Evolutionary conservation across 2,329 filamentous ascomycete genomes (phyloP).

Genomic region (Sclerotinia trifoliorum): DNA sequence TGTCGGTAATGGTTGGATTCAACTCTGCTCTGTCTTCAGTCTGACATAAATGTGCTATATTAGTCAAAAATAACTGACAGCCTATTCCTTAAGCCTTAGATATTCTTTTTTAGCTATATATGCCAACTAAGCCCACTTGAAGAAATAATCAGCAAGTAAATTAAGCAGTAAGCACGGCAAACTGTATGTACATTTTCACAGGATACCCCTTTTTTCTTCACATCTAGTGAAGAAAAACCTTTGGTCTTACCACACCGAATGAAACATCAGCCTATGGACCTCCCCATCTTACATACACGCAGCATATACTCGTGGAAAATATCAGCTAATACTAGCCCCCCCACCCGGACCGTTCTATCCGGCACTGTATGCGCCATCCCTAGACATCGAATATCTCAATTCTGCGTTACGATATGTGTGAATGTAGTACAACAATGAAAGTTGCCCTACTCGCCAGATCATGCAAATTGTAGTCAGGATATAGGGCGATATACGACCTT

Average conservation of each 20-base stretch:
- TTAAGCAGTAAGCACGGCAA: neutral
- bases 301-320: neutral
- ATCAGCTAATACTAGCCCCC: neutral
- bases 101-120: neutral
- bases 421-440: neutral
- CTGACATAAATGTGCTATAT: neutral
- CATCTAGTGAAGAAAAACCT: too few relatives aligned
- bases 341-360: conserved; percentile 1
- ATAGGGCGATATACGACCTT: fast-evolving
- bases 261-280: neutral
- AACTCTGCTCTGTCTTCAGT: neutral
- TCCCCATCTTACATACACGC: neutral
- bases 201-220: too few relatives aligned
- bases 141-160: neutral
- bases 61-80: neutral
- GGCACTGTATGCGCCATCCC: neutral
- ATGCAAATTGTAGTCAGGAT: neutral
- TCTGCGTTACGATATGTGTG: neutral
- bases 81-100: neutral
- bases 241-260: neutral
- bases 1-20: too few relatives aligned
- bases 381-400: neutral
- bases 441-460: neutral
- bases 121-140: neutral
- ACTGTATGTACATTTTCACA: neutral